These are phyloP conservation scores for Neurospora cerealis DNA, from an alignment of 495 filamentous ascomycete species.

Conservation along the genomic window DNA sequence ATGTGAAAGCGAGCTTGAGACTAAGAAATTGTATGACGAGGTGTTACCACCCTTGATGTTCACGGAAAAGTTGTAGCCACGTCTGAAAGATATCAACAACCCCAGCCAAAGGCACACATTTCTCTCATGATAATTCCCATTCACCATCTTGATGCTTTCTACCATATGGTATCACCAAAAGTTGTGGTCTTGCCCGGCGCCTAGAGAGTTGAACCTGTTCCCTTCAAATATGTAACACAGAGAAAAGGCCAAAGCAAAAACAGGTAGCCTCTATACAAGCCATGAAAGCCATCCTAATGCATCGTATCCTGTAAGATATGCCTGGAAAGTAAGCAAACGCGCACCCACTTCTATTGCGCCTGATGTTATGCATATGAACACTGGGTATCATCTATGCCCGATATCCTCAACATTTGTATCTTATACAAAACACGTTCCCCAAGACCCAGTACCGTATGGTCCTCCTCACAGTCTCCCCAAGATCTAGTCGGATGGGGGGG, in stretches of 20 bases:
- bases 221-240: not conserved
- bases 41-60: not conserved
- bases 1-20: not conserved
- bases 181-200: not conserved
- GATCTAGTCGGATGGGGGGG: constrained; percentile 6
- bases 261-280: not conserved
- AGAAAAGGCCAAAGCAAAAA: not conserved
- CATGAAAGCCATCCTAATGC: not conserved
- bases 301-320: not conserved
- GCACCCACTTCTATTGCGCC: not conserved
- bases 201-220: not conserved
- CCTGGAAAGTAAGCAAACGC: not conserved
- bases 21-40: not conserved
- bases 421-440: not conserved
- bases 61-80: not conserved
- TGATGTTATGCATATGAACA: not conserved
- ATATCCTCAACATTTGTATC: not conserved
- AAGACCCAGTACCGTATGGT: not conserved
- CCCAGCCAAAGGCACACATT: not conserved
- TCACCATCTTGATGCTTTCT: not conserved
- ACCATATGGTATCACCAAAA: not conserved
- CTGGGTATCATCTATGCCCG: not conserved
- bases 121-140: not conserved
- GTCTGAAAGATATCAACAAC: not conserved
- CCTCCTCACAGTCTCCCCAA: not conserved